Evolutionary conservation across 805 yeast genomes (phyloP).

Genomic region (Komagataella pastoris): DNA sequence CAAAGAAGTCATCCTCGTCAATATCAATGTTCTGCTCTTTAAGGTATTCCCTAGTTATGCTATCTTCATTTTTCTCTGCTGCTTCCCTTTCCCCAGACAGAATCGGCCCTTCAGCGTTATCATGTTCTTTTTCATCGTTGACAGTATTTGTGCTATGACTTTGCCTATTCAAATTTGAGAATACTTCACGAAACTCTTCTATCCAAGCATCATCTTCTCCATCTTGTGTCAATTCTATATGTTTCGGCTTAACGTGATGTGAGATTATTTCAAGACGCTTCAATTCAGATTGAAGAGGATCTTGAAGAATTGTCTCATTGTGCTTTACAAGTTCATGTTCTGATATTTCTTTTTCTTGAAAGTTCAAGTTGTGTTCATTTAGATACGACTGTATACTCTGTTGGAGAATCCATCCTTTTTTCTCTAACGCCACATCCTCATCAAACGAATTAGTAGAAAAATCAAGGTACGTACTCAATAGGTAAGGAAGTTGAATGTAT

Average conservation of each 20-base stretch:
- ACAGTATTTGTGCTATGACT: not conserved
- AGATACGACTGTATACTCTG: not conserved
- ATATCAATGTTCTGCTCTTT: slow-evolving; percentile 26
- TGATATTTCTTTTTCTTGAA: not conserved
- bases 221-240: not conserved
- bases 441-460: not conserved
- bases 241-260: not conserved
- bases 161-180: not conserved
- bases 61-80: not conserved
- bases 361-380: not conserved
- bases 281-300: not conserved
- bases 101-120: not conserved
- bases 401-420: not conserved
- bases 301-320: not conserved
- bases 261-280: not conserved
- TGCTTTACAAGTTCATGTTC: not conserved
- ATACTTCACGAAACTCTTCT: not conserved
- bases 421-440: not conserved
- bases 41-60: slow-evolving; percentile 9
- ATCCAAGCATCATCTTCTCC: not conserved
- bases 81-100: not conserved
- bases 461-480: not conserved
- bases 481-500: not conserved
- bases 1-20: slow-evolving; percentile 61
- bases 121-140: not conserved